These are phyloP conservation scores for Aspergillus ostianus DNA, from an alignment of 495 filamentous ascomycete species.

Conservation along the genomic window DNA sequence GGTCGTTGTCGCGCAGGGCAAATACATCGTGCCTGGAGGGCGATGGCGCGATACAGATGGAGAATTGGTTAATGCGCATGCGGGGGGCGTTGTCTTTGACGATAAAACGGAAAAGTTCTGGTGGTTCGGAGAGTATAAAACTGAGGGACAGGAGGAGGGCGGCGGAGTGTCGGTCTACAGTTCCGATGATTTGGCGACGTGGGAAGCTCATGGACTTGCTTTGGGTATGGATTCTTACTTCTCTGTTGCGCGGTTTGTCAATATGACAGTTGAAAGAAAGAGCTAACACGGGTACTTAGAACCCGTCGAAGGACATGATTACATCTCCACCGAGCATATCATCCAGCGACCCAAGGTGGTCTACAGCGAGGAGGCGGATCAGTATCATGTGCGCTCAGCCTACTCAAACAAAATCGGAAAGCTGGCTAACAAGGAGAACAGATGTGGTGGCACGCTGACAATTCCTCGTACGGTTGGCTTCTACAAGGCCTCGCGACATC, in stretches of 20 bases:
- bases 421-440: constrained; percentile 2
- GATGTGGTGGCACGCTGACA: constrained; percentile 33
- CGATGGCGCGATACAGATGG: constrained; percentile 28
- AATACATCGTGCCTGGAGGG: constrained; percentile 27
- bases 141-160: constrained; percentile 24
- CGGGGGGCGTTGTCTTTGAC: constrained; percentile 23
- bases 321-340: constrained; percentile 21
- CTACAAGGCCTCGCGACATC: constrained; percentile 26
- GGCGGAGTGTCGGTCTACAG: constrained; percentile 28
- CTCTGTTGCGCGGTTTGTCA: not conserved
- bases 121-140: constrained; percentile 31
- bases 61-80: constrained; percentile 24
- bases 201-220: constrained; percentile 22
- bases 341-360: constrained; percentile 31
- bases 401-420: not conserved
- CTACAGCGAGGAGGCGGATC: constrained; percentile 22
- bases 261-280: not conserved
- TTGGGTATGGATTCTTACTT: constrained; percentile 14
- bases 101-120: constrained; percentile 23
- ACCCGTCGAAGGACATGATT: constrained; percentile 23
- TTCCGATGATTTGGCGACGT: constrained; percentile 25
- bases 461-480: constrained; percentile 27
- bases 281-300: constrained; percentile 5
- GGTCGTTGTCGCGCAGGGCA: constrained; percentile 9
- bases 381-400: constrained; percentile 23